Base-by-base conservation (phyloP, 768 basidiomycete genomes). In the Imleria badia region DNA sequence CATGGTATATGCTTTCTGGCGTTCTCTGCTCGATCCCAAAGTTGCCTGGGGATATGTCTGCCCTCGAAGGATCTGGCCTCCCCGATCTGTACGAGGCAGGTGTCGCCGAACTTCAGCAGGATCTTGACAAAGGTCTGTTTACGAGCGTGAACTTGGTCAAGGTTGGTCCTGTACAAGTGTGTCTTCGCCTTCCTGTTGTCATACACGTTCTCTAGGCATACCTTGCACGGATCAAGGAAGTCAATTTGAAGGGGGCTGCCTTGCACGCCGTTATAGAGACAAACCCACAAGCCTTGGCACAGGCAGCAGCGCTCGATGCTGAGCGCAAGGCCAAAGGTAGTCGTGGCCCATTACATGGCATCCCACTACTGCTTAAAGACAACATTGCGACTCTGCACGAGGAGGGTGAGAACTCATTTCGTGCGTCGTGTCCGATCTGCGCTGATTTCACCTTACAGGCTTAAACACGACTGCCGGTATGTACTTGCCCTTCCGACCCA, bases 21-120 rank as follows among this genome's bases (percentile, higher is more conserved):
- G 7, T 17, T 54, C 48, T 2, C 20, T 51, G 33, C n/a, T 58
- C 47, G 34, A 43, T 43, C 51, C 36, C 15, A 55, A n/a, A 36
- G 14, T 48, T 59, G 15, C 47, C 63, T 48, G 43, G 44, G 33
- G 61, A 61, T 20, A 59, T 70, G 51, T 31, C 54, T 36, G 14
- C 31, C 33, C 36, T 45, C 15, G 26, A 45, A 30, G n/a, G 29
- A 3, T 17, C 54, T 33, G 42, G 50, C 17, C 69, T 75, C 23
- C 84, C 85, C 1, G 84, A 85, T 64, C 70, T 87, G 7, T 86
- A 85, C 54, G 83, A 86, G 63, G 84, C 81, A 0, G 79, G 82
- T 0, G 73, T 86, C 20, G 42, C 72, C 0, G 83, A 85, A 50
- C 73, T 86, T 12, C 83, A 83, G 59, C 69, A 66, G 2, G 83